Conservation (phyloP, 805 yeast species). For the Jamesozyma jinghongensis region DNA sequence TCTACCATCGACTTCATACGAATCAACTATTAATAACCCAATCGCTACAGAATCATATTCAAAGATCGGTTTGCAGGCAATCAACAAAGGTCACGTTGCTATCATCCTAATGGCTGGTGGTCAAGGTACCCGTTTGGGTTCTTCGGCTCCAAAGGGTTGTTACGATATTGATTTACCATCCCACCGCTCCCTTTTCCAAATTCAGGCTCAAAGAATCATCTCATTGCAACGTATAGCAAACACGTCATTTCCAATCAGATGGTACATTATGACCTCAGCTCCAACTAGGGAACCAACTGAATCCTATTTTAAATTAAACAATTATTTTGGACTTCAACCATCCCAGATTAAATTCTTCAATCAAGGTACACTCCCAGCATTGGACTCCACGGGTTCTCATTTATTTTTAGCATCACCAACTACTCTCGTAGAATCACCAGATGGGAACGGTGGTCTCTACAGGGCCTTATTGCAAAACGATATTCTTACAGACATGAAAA, state of each 20-base stretch:
- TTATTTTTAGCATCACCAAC: slow-evolving; percentile 52
- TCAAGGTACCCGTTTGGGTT: slow-evolving; percentile 93
- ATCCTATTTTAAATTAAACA: slow-evolving; percentile 49
- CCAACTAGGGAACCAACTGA: slow-evolving; percentile 78
- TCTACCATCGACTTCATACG: slow-evolving; percentile 47
- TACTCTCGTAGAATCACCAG: slow-evolving; percentile 77
- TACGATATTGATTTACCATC: slow-evolving; percentile 82
- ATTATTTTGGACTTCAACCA: slow-evolving; percentile 60
- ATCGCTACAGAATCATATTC: slow-evolving; percentile 35
- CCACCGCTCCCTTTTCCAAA: slow-evolving; percentile 72
- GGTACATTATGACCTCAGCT: slow-evolving; percentile 94
- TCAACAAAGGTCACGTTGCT: too few relatives aligned
- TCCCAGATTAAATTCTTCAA: slow-evolving; percentile 70
- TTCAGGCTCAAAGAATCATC: slow-evolving; percentile 80
- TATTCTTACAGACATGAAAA: slow-evolving; percentile 56
- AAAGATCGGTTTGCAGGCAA: slow-evolving; percentile 53
- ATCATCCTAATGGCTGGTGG: slow-evolving; percentile 96
- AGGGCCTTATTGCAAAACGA: slow-evolving; percentile 62
- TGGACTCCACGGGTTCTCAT: slow-evolving; percentile 57
- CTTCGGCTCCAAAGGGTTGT: slow-evolving; percentile 88
- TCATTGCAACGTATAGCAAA: slow-evolving; percentile 40
- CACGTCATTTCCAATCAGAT: slow-evolving; percentile 37
- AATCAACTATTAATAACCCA: slow-evolving; percentile 34
- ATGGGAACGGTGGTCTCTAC: slow-evolving; percentile 96
- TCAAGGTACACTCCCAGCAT: slow-evolving; percentile 94